Base-by-base conservation (phyloP, 140 eudicot genomes). In the Senecio squalidus region DNA sequence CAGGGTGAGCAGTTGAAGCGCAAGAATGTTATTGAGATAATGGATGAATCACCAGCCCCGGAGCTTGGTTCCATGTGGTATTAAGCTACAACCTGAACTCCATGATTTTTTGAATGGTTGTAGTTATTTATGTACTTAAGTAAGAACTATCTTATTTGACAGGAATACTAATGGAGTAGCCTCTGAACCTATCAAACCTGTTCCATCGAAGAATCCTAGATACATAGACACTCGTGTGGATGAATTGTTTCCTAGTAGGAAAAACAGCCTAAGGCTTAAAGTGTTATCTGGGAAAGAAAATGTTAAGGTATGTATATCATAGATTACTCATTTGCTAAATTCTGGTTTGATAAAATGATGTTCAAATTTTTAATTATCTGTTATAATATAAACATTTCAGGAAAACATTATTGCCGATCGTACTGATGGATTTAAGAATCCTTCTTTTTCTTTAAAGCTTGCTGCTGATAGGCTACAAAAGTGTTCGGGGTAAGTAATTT, bases 1-100 rank as follows among this genome's bases (percentile, higher is more conserved):
- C 78, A 89, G 97, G 93, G 82, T 4, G 95, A 89, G 78, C 89
- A 82, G 47, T 73, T 89, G 73, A 89, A 85, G 68, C 82, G 74
- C 38, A 82, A 86, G 76, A 78, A 68, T 50, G n/a, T 59, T n/a
- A 40, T 70, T 33, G 84, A 80, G 68, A 17, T 66, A 33, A 61
- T 58, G 7, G 81, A 75, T 68, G 82, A 82, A 74, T 71, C 85
- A 70, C 69, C 79, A 20, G 74, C 65, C 11, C 76, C 71, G 9
- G 78, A 52, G 39, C 6, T 30, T 52, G 55, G 73, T 71, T 55
- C 64, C 27, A 53, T 9, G 60, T 55, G 74, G 95, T 83, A 76
- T 31, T 36, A 60, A 33, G n/a, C 50, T 7, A 44, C 46, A 9
- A 5, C 23, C 48, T 13, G 16, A 27, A 51, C 6, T 51, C 64